Base-by-base conservation (phyloP, 1,139 yeast species). In the Yamadazyma friedrichii region DNA sequence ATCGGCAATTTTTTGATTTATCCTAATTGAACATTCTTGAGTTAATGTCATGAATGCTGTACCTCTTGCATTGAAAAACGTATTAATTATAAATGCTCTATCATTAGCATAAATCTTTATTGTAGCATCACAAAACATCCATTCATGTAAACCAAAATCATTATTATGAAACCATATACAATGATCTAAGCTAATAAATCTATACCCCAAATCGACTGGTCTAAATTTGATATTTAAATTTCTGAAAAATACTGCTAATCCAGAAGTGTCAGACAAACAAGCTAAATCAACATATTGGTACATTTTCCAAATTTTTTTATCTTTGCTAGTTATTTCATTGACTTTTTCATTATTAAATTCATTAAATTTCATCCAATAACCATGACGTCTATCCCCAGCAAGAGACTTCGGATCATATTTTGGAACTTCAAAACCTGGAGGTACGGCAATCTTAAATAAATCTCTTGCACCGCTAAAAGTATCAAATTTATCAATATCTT, bases 141-240 rank as follows among this genome's bases (percentile, higher is more conserved):
- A 70, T 26, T 59, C 54, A 28, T 65, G 61, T 5, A 72, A 62
- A 48, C 67, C 43, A 40, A 48, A 48, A 39, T 49, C 49, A 27
- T 45, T 42, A 34, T 49, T 50, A 35, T 70, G 76, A 53, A 61
- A 64, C 47, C 56, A 65, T n/a, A 70, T 49, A 9, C 65, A 42
- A 45, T 70, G 75, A 49, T 70, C 75, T 48, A 70, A 58, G 37
- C 70, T 64, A 3, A 70, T 74, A 35, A 71, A 42, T 6, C 55
- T 52, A 64, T 64, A 46, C 61, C 67, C 31, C 38, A 38, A 44
- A 33, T 49, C 41, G 22, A 45, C 44, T 32, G 41, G 35, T 15
- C 47, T 50, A 25, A 58, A 43, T 1, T 62, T 55, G 16, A 59
- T 42, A 2, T 71, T 71, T 31, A 64, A 53, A n/a, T 56, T 42